Evolutionary conservation across 1,139 yeast species (phyloP), one percentile per base, ranked within the genome.

Genomic region (Yamadazyma buinensis): DNA sequence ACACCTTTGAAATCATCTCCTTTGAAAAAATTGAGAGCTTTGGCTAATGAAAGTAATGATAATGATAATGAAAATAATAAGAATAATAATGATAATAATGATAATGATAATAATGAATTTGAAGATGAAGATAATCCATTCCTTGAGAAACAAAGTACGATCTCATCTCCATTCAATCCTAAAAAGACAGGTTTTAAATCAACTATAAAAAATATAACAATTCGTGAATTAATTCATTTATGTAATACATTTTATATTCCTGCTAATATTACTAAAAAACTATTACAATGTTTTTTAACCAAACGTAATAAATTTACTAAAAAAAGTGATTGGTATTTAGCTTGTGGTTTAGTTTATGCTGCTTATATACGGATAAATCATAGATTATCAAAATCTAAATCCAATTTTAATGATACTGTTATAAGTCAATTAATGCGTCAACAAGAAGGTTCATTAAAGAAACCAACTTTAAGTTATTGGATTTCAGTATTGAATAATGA

Each of bases 211-310:
- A 15, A 17, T 10, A 57, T 61, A 7, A 50, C 59, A 30, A 67
- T 80, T 1, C 66, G 72, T 3, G 80, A 76, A 34, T 64, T 81
- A 29, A 68, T 81, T 2, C 59, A 77, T 2, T 65, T 80, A 31
- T 80, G 86, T 47, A 80, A 80, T 48, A 67, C 72, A 39, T 81
- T 82, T 49, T 76, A 75, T 50, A 63, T 82, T 21, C 85, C 86
- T 1, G 61, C 69, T 11, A 63, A 67, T 1, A 59, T 74, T 5
- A 75, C 86, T 0, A 62, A 65, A 21, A 56, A 62, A 27, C 63
- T 83, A 39, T 44, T 80, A 10, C 69, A 67, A 25, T 71, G 80
- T 0, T 81, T 72, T 43, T 57, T 67, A 25, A 56, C 63, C 2
- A 77, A 77, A 43, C 66, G 72, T 28, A 68, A 71, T 32, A 75